phyloP scores from a whole-genome alignment of 176 grass and related monocot species.

The Areca catechu region DNA sequence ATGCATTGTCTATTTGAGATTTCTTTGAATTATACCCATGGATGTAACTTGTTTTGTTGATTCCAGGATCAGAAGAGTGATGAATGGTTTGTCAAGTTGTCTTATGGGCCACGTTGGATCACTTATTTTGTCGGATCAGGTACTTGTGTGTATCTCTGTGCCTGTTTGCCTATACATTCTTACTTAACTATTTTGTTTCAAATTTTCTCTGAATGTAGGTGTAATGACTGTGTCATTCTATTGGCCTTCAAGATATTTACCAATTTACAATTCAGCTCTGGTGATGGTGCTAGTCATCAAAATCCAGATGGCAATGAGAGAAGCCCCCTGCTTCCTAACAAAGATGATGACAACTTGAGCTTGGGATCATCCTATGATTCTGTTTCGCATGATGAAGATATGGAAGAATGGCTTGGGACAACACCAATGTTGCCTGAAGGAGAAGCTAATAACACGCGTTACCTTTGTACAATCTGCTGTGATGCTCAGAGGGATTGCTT shows the following conservation, averaged over 20 bases:
- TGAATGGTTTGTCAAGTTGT: slow-evolving; percentile 33
- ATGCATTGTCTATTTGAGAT: no score
- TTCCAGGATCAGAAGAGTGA: slow-evolving; percentile 27
- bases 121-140: slow-evolving; percentile 59
- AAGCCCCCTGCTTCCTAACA: slow-evolving; percentile 28
- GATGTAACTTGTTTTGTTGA: slow-evolving; percentile 2
- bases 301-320: neutral
- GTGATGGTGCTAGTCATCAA: slow-evolving; percentile 3
- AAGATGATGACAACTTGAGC: slow-evolving; percentile 53
- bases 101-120: slow-evolving; percentile 56
- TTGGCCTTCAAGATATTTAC: slow-evolving; percentile 41
- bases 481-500: slow-evolving; percentile 51
- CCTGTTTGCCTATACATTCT: neutral
- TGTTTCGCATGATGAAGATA: slow-evolving; percentile 45
- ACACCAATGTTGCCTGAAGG: slow-evolving; percentile 14
- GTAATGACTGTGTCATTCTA: slow-evolving; percentile 38
- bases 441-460: neutral
- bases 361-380: slow-evolving; percentile 84
- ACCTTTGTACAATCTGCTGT: slow-evolving; percentile 43
- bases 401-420: slow-evolving; percentile 9
- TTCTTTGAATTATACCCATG: no score
- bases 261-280: slow-evolving; percentile 13
- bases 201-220: slow-evolving; percentile 17
- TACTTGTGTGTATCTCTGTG: neutral
- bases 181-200: neutral